These are phyloP conservation scores for Exophiala sideris DNA, from an alignment of 2,329 filamentous ascomycete species.

Conservation along the genomic window DNA sequence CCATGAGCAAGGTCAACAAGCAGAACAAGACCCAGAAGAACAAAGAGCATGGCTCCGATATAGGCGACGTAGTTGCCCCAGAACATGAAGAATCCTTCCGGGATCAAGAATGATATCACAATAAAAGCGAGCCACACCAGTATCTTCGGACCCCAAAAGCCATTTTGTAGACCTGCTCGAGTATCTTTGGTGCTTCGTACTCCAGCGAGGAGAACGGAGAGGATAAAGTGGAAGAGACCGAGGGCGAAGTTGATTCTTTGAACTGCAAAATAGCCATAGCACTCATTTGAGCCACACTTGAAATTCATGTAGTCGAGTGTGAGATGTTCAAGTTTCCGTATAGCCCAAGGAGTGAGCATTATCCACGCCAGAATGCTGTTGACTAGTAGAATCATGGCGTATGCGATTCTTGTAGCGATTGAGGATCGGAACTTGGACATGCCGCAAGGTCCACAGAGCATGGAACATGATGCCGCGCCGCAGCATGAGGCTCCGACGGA, in stretches of 20 bases:
- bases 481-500: conserved; percentile 87
- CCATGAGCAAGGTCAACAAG: conserved; percentile 93
- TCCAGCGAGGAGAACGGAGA: conserved; percentile 80
- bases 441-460: conserved; percentile 90
- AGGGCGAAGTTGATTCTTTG: conserved; percentile 98
- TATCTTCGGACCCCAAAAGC: conserved; percentile 98
- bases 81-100: conserved; percentile 88
- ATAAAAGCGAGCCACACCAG: conserved; percentile 83
- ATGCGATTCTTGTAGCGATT: conserved; percentile 94
- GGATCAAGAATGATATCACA: conserved; percentile 91
- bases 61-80: conserved; percentile 95
- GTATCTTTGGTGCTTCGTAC: conserved; percentile 83
- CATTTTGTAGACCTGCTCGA: conserved; percentile 87
- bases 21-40: conserved; percentile 86
- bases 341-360: conserved; percentile 98
- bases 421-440: conserved; percentile 98
- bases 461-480: conserved; percentile 92
- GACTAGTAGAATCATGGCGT: conserved; percentile 87
- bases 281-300: conserved; percentile 75
- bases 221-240: conserved; percentile 84
- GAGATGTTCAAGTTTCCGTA: conserved; percentile 88
- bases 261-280: conserved; percentile 92
- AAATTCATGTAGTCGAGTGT: conserved; percentile 96
- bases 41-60: conserved; percentile 83
- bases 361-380: conserved; percentile 98